Conservation (phyloP, 805 yeast genomes). For the Ogataea chonburiensis region DNA sequence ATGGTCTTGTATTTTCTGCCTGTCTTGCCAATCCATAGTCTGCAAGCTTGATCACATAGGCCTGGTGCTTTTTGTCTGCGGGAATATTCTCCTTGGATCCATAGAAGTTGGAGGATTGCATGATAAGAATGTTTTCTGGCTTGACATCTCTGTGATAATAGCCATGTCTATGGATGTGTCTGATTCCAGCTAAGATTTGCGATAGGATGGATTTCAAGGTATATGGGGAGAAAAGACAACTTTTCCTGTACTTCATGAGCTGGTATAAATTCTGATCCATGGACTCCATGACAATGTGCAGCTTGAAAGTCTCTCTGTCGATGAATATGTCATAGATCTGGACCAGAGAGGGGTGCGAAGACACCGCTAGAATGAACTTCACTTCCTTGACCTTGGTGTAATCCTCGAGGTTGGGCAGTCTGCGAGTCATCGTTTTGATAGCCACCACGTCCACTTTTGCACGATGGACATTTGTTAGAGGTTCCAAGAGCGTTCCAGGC, state of each 20-base stretch:
- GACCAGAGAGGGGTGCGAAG: slow-evolving; percentile 69
- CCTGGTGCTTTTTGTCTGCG: slow-evolving; percentile 37
- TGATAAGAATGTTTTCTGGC: slow-evolving; percentile 86
- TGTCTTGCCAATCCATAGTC: slow-evolving; percentile 79
- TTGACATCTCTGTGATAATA: slow-evolving; percentile 88
- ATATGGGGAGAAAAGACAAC: slow-evolving; percentile 50
- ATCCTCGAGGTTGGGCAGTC: slow-evolving; percentile 50
- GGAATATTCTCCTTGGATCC: slow-evolving; percentile 43
- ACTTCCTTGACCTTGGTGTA: slow-evolving; percentile 64
- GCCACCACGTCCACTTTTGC: slow-evolving; percentile 53
- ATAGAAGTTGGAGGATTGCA: slow-evolving; percentile 55
- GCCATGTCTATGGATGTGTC: slow-evolving; percentile 71
- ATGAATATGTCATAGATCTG: slow-evolving; percentile 77
- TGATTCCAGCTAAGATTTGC: slow-evolving; percentile 73
- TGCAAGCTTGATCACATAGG: slow-evolving; percentile 68
- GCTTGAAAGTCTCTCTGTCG: slow-evolving; percentile 55
- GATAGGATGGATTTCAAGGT: slow-evolving; percentile 65
- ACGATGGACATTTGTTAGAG: slow-evolving; percentile 22
- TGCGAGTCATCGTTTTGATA: slow-evolving; percentile 71
- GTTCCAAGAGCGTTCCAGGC: slow-evolving; percentile 55
- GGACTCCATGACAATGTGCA: slow-evolving; percentile 86
- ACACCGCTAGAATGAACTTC: slow-evolving; percentile 61
- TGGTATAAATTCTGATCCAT: slow-evolving; percentile 82
- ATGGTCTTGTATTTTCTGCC: slow-evolving; percentile 49
- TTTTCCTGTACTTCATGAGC: slow-evolving; percentile 62